Evolutionary conservation across 1,139 yeast genomes (phyloP), one percentile per base, ranked within the genome.

Genomic region (Geotrichum candidum): DNA sequence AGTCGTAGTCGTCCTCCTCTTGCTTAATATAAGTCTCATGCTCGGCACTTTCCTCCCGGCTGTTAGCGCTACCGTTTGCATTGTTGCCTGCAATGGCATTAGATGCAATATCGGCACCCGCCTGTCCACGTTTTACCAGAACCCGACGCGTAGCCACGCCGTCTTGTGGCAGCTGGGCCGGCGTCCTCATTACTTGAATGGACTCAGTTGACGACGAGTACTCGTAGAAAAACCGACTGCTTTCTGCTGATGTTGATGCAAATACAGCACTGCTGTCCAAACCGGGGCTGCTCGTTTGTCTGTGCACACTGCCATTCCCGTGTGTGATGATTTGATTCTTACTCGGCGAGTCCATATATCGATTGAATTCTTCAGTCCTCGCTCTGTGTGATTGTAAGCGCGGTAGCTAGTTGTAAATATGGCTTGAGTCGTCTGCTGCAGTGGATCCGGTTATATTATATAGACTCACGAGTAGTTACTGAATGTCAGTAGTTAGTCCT

Each of bases 181-280:
- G 53, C 25, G 59, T 52, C 23, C 53, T 45, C 31, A 57, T 45
- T 23, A 52, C 48, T 13, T 41, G 56, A 22, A 57, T 57, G 13
- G 59, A 57, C 35, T 57, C 59, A 4, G 59, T 57, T 18, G 59
- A 57, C n/a, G 59, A 57, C n/a, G 59, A 57, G 53, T 57, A 57
- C 53, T 57, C 59, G 33, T 57, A 57, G 45, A 52, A 57, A 45
- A 57, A 57, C 25, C 56, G 29, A 18, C 25, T 25, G 48, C 48
- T 53, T 13, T 33, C 55, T 27, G 38, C 54, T n/a, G 54, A 22
- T 15, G 51, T 50, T 15, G 48, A 41, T 27, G 53, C 59, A 57
- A 57, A 57, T 22, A 51, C 59, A 50, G 38, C 53, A 46, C 53
- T 57, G n/a, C 45, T 57, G 13, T 38, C 56, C 22, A 57, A 57